Evolutionary conservation across 805 yeast genomes (phyloP), one percentile per base, ranked within the genome.

Genomic region (Metschnikowia kofuensis): DNA sequence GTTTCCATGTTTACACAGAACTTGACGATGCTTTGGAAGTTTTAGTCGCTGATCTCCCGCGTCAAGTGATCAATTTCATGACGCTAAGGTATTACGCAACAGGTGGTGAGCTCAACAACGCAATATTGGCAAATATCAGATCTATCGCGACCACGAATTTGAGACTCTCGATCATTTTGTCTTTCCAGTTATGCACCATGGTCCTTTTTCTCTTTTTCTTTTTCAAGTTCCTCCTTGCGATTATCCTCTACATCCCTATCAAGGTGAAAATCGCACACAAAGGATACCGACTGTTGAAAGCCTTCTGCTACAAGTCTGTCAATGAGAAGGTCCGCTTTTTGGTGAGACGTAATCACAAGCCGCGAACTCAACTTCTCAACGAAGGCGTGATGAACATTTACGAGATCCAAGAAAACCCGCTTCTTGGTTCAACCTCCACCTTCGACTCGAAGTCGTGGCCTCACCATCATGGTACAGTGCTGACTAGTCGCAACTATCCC

Each of bases 1-100:
- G 89, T 9, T 80, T 89, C 52, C 78, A 78, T 54, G 76, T 83
- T 2, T 87, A 80, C 65, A 79, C 79, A 53, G 83, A 87, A 42
- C 69, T 85, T 45, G 84, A 85, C 57, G 79, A 80, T 45, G 85
- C 86, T 12, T 69, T 80, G 40, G 74, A 72, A 40, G 76, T 89
- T 55, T 58, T 89, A 9, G 69, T 87, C 40, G 90, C 96, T 0
- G 96, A 89, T 56, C 77, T 90, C 14, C 97, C 97, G 26, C 80
- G 97, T 66, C 96, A 89, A 66, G 84, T 87, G 1, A 79, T 89
- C 53, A 89, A 89, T 61, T 86, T 90, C 28, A 70, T 87, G 56
- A 88, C 97, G 0, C 67, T 85, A 16, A 63, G 65, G 9, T 72
- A 70, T 54, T 80, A 80, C 47, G 81, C 78, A 35, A 70, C 82